Base-by-base conservation (phyloP, 305 asterid genomes). In the Solanum hybrid region DNA sequence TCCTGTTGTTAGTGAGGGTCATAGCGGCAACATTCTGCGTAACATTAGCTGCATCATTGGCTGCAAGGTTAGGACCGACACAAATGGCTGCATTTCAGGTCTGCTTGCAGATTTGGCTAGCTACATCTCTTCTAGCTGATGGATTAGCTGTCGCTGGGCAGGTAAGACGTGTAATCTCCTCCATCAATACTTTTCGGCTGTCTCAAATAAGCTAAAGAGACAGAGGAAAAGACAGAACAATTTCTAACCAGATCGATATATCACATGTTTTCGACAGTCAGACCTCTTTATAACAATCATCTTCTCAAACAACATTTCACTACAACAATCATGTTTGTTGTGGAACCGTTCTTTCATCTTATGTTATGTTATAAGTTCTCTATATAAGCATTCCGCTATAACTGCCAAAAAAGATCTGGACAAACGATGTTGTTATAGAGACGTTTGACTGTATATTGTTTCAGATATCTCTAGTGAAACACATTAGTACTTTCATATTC, bases 21-120 rank as follows among this genome's bases (percentile, higher is more conserved):
- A 93, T 95, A 79, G 98, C 98, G 1, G 97, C 92, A 89, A 96
- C 98, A 39, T 95, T 94, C 90, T 96, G 98, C 26, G 95, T 96
- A 39, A 96, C 98, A 8, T 93, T 96, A 6, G 92, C 98, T 80
- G 97, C 98, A 88, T 96, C 98, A 20, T 37, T 93, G 94, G 98
- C 98, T 61, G 98, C 98, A 24, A 90, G 96, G 79, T 93, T 92
- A 34, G 98, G 98, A 84, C 34, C 98, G 6, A 95, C 93, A 20
- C 91, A 93, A 82, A 95, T 96, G 98, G 98, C 98, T 85, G 98
- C 98, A 13, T 96, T 96, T 89, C 98, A 96, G 84, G 95, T 96
- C 85, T 96, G 98, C 93, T 91, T 95, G 92, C 98, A 96, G 92
- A 92, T 96, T 79, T 96, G 98, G 98, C 91, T 96, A 2, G 96